Base-by-base conservation (phyloP, 345 rosid species). In the Ceriops zippeliana region DNA sequence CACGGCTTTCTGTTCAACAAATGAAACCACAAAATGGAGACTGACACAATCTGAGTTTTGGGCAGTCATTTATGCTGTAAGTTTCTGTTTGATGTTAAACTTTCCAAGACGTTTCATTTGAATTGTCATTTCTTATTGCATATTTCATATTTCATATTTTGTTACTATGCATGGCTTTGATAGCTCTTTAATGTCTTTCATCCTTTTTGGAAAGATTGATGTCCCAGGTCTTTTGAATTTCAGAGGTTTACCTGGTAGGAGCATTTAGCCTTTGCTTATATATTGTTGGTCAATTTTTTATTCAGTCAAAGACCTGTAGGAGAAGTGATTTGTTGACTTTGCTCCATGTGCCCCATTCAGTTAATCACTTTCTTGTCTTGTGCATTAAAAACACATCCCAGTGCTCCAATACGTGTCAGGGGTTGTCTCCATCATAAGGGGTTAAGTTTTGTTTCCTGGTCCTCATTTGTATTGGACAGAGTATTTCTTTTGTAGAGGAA, bases 41-140 rank as follows among this genome's bases (percentile, higher is more conserved):
- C 74, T 95, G 86, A 89, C 93, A 5, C 86, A 67, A 57, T 86
- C 99, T 20, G 97, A 95, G 76, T 35, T 86, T 64, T 83, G 75
- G 73, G 99, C 97, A 5, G 96, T 90, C 68, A 70, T 90, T 67
- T 95, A 91, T 84, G 96, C 93, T 42, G 99, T 91, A 85, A 88
- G 97, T 82, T 75, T 75, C 71, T 52, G 32, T 49, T 70, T 51
- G 24, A 37, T 58, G 69, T 63, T 71, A 35, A 62, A n/a, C 32
- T 30, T 53, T 53, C 27, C 59, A 65, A 67, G 30, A n/a, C 7
- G 3, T 53, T 20, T 9, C n/a, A 11, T 51, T 15, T 51, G 38
- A 61, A 61, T 28, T 21, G 7, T 66, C 58, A 24, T 46, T 46
- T 30, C 42, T 32, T 21, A 56, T 21, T 17, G 9, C 26, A 8